Conservation (phyloP, 805 yeast species). For the Spathaspora hagerdaliae region DNA sequence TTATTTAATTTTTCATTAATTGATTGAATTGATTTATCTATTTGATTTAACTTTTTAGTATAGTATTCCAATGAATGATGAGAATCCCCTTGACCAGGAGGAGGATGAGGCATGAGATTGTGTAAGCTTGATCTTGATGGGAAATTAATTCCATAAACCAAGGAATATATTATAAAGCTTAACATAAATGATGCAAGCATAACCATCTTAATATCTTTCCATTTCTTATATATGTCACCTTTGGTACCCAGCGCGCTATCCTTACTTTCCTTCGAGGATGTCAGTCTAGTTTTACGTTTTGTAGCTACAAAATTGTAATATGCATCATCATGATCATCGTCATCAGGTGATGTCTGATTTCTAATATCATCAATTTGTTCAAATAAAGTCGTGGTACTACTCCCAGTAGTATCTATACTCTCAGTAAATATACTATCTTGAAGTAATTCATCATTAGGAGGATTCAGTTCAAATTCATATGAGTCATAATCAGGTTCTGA, state of each 20-base stretch:
- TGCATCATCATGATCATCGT: too few species aligned
- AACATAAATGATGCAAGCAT: not conserved
- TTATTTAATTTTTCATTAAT: not conserved
- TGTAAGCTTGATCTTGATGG: too few species aligned
- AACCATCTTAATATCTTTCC: too few species aligned
- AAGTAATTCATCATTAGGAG: not conserved
- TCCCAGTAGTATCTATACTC: not conserved
- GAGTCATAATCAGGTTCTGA: slow-evolving; percentile 3
- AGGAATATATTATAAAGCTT: not conserved
- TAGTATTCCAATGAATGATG: not conserved
- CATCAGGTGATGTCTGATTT: too few species aligned
- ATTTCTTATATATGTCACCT: too few species aligned
- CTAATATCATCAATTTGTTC: not conserved
- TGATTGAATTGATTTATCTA: not conserved
- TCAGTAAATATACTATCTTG: slow-evolving; percentile 1
- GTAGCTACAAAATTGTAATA: too few species aligned
- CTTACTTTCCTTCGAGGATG: too few species aligned
- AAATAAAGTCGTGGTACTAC: not conserved
- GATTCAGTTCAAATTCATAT: slow-evolving; percentile 2
- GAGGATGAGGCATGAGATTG: too few species aligned
- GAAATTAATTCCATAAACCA: too few species aligned
- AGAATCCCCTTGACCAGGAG: too few species aligned
- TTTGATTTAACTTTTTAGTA: not conserved
- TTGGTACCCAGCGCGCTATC: too few species aligned
- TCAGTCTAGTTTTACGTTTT: too few species aligned